These are phyloP conservation scores for Calonectria multiphialidica DNA, from an alignment of 2,329 filamentous ascomycete genomes.

Conservation along the genomic window DNA sequence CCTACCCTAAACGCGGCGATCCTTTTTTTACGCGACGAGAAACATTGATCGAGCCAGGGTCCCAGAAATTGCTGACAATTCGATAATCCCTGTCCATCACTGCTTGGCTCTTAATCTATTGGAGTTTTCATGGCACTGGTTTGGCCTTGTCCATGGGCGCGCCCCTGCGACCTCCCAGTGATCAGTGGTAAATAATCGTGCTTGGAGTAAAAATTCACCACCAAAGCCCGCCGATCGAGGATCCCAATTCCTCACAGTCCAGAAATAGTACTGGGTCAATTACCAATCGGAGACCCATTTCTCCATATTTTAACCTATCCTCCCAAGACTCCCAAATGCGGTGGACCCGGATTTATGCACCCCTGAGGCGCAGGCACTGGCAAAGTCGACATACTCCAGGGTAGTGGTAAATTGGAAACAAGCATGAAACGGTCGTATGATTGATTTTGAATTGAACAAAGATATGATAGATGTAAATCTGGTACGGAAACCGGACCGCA, in stretches of 20 bases:
- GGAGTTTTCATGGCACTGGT: too few relatives aligned
- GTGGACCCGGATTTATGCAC: background rate
- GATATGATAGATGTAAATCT: conserved; percentile 16
- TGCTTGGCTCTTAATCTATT: too few relatives aligned
- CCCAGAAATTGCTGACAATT: too few relatives aligned
- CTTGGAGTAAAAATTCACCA: background rate
- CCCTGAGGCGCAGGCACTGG: background rate
- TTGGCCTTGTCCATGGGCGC: too few relatives aligned
- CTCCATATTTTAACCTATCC: conserved; percentile 4
- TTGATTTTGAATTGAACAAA: conserved; percentile 4
- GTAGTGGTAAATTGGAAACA: background rate
- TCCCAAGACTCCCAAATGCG: background rate
- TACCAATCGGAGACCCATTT: background rate
- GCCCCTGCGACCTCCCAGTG: too few relatives aligned
- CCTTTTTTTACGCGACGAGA: too few relatives aligned
- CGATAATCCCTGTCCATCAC: too few relatives aligned
- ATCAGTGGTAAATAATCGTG: background rate
- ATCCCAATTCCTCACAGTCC: background rate
- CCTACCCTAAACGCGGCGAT: too few relatives aligned
- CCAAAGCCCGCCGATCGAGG: background rate
- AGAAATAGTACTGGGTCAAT: background rate
- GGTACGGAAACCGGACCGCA: conserved; percentile 9
- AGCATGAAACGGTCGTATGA: background rate
- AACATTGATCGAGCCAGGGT: too few relatives aligned
- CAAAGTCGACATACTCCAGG: background rate